Percentiles rank a stretch among this genome's conserved stretches.
Evolutionary conservation across 176 grass and related monocot species (phyloP).

Genomic region (Tillandsia fasciculata): DNA sequence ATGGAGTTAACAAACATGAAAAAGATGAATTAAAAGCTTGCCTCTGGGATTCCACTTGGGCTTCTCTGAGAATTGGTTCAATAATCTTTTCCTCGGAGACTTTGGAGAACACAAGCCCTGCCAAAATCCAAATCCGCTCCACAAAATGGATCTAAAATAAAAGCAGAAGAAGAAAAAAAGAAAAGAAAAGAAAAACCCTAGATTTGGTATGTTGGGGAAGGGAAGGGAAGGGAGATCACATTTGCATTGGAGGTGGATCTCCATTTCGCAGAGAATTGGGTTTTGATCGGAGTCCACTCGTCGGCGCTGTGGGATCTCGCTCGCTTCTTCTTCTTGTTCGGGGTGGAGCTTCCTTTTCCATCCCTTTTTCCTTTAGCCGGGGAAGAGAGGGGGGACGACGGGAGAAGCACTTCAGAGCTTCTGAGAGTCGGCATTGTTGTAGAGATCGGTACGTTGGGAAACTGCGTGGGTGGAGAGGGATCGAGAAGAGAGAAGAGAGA

Average conservation of each 20-base stretch:
- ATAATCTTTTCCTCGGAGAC: too few relatives aligned
- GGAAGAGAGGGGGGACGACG: neutral
- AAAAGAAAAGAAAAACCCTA: neutral
- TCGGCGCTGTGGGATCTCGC: neutral
- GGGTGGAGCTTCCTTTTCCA: neutral
- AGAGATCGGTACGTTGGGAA: neutral
- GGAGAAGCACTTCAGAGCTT: conserved; percentile 21
- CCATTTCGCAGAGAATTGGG: neutral
- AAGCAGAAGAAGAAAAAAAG: too few relatives aligned
- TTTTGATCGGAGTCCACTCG: neutral
- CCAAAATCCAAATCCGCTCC: too few relatives aligned
- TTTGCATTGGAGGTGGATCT: neutral
- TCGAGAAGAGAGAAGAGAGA: conserved; percentile 6
- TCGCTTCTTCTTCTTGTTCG: neutral
- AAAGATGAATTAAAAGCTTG: too few relatives aligned
- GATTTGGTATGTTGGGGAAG: neutral
- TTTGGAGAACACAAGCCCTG: too few relatives aligned
- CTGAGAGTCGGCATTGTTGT: conserved; percentile 54
- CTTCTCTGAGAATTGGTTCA: too few relatives aligned
- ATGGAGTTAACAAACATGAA: too few relatives aligned
- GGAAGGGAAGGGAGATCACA: neutral
- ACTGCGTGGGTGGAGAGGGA: conserved; percentile 1
- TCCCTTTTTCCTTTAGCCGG: neutral
- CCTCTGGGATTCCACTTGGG: too few relatives aligned
- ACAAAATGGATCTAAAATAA: too few relatives aligned